These are phyloP conservation scores for Serendipita sp. DNA, from an alignment of 768 basidiomycete genomes.

Conservation along the genomic window DNA sequence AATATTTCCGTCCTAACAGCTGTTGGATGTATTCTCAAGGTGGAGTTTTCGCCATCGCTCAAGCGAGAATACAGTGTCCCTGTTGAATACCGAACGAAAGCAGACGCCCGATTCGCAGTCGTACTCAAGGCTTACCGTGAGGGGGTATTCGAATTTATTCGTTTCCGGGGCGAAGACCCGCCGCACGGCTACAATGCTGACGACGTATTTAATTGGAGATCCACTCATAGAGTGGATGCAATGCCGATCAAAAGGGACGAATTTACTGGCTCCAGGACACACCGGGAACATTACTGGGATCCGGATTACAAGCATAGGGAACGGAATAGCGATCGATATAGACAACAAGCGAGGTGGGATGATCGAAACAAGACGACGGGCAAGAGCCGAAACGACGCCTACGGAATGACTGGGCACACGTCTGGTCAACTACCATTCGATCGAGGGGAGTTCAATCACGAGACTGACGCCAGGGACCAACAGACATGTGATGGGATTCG, in stretches of 20 bases:
- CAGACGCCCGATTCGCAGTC: slow-evolving; percentile 47
- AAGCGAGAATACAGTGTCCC: slow-evolving; percentile 28
- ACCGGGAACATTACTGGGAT: not conserved
- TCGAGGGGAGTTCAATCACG: no score
- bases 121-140: slow-evolving; percentile 34
- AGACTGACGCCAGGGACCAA: no score
- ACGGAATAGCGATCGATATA: no score
- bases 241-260: not conserved
- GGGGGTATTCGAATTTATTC: slow-evolving; percentile 43
- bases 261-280: not conserved
- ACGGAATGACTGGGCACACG: no score
- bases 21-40: slow-evolving; percentile 34
- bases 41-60: slow-evolving; percentile 24
- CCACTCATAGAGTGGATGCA: no score
- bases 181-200: slow-evolving; percentile 6
- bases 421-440: no score
- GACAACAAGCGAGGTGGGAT: not conserved
- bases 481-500: no score
- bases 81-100: slow-evolving; percentile 36
- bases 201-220: not conserved
- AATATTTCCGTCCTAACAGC: slow-evolving; percentile 21
- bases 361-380: not conserved
- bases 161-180: slow-evolving; percentile 29
- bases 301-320: not conserved
- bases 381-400: no score